phyloP scores from a whole-genome alignment of 108 stramenopile species.

The Parietichytrium sp. region DNA sequence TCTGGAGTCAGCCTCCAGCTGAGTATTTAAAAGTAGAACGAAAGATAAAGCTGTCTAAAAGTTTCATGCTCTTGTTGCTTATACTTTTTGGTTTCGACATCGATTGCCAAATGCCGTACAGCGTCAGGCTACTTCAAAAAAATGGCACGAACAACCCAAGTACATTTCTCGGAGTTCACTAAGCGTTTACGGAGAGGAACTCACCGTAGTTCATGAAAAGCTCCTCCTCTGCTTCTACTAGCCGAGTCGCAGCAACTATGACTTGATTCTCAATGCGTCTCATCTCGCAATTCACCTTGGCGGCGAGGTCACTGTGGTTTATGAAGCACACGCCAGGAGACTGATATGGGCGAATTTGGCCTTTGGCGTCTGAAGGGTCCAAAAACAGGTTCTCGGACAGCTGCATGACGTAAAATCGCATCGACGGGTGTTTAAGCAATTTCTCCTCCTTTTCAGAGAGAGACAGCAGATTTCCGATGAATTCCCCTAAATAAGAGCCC shows the following conservation, averaged over 20 bases:
- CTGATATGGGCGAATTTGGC: background rate
- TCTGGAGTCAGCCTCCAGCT: too few species aligned
- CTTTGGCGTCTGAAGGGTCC: background rate
- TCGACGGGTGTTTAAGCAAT: background rate
- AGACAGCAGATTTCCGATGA: background rate
- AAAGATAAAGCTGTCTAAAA: too few species aligned
- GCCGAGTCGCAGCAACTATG: background rate
- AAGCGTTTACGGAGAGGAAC: too few species aligned
- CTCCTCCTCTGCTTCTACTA: slow-evolving; percentile 18
- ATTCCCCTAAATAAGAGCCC: background rate
- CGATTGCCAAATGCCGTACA: too few species aligned
- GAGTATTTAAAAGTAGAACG: too few species aligned
- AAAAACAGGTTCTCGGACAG: background rate
- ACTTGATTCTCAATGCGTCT: slow-evolving; percentile 22
- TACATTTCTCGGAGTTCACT: too few species aligned
- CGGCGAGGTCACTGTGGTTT: background rate
- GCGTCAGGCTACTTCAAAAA: too few species aligned
- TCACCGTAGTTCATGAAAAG: slow-evolving; percentile 30
- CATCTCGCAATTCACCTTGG: slow-evolving; percentile 6
- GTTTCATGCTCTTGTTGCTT: too few species aligned
- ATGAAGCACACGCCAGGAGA: background rate
- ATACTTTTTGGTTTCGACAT: too few species aligned
- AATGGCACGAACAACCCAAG: too few species aligned
- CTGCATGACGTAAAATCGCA: background rate
- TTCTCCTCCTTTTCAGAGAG: background rate